phyloP scores from a whole-genome alignment of 2,329 filamentous ascomycete species.

The Penicillium sp. region DNA sequence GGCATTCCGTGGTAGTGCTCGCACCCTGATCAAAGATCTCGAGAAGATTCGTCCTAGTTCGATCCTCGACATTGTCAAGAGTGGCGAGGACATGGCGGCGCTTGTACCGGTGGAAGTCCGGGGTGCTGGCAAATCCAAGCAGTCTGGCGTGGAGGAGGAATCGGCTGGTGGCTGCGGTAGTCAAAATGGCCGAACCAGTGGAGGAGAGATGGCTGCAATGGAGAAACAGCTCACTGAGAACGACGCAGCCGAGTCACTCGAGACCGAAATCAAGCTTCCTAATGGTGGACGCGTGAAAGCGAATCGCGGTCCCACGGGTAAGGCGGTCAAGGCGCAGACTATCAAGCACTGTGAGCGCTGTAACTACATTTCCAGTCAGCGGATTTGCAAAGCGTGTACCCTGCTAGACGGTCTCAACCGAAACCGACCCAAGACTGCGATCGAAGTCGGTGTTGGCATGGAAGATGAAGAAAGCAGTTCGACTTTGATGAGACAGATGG shows the following conservation, averaged over 20 bases:
- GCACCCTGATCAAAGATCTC: constrained; percentile 86
- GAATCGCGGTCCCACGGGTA: constrained; percentile 29
- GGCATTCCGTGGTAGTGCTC: constrained; percentile 84
- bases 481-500: constrained; percentile 45
- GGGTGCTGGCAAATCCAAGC: constrained; percentile 14
- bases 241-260: constrained; percentile 52
- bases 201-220: constrained; percentile 72
- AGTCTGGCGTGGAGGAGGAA: constrained; percentile 41
- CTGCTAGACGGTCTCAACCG: constrained; percentile 87
- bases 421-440: constrained; percentile 42
- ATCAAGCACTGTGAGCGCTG: constrained; percentile 78
- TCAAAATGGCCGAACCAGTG: constrained; percentile 55
- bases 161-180: constrained; percentile 65
- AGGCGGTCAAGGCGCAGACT: constrained; percentile 50
- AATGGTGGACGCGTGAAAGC: constrained; percentile 17
- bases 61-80: constrained; percentile 87
- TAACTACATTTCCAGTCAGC: constrained; percentile 91
- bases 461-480: constrained; percentile 46
- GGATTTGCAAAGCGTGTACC: constrained; percentile 85
- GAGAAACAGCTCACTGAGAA: constrained; percentile 62
- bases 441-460: constrained; percentile 36
- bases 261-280: constrained; percentile 55
- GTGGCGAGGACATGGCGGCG: constrained; percentile 89
- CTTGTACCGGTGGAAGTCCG: constrained; percentile 60
- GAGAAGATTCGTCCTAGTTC: constrained; percentile 88